These are phyloP conservation scores for Auricularia sp. DNA, from an alignment of 768 basidiomycete species.

Conservation along the genomic window DNA sequence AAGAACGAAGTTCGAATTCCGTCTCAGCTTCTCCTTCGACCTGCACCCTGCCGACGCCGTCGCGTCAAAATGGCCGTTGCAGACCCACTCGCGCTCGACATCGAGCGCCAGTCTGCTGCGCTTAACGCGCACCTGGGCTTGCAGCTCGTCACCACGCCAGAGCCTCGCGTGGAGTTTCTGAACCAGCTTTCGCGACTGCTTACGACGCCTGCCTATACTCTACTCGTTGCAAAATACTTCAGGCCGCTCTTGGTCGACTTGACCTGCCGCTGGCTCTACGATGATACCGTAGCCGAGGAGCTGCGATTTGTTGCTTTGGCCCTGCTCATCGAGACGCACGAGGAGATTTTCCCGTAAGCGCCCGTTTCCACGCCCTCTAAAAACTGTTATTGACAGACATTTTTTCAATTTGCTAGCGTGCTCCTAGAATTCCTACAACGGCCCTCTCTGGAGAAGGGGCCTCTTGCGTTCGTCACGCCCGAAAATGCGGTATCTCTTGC, in stretches of 20 bases:
- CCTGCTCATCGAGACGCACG: slow-evolving; percentile 16
- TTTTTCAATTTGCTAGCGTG: slow-evolving; percentile 32
- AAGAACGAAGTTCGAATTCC: background rate
- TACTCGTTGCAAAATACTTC: slow-evolving; percentile 53
- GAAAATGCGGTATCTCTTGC: slow-evolving; percentile 27
- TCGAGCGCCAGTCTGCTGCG: background rate
- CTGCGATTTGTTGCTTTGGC: slow-evolving; percentile 28
- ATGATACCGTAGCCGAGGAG: slow-evolving; percentile 25
- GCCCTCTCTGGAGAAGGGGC: slow-evolving; percentile 39
- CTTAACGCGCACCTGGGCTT: background rate
- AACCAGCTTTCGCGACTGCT: slow-evolving; percentile 50
- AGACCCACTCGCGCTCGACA: background rate
- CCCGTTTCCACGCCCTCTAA: background rate
- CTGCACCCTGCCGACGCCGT: background rate
- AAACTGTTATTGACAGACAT: slow-evolving; percentile 6
- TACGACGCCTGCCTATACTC: slow-evolving; percentile 50
- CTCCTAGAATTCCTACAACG: slow-evolving; percentile 41
- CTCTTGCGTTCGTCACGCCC: slow-evolving; percentile 33
- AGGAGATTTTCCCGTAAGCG: slow-evolving; percentile 25
- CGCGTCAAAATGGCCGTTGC: too few relatives aligned
- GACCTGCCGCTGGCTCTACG: slow-evolving; percentile 72
- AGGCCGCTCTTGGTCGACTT: slow-evolving; percentile 73
- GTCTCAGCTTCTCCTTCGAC: background rate
- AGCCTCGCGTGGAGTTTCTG: slow-evolving; percentile 36
- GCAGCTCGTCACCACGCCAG: background rate